Evolutionary conservation across 352 stramenopile genomes (phyloP).

Genomic region (Globisporangium cystogenes): DNA sequence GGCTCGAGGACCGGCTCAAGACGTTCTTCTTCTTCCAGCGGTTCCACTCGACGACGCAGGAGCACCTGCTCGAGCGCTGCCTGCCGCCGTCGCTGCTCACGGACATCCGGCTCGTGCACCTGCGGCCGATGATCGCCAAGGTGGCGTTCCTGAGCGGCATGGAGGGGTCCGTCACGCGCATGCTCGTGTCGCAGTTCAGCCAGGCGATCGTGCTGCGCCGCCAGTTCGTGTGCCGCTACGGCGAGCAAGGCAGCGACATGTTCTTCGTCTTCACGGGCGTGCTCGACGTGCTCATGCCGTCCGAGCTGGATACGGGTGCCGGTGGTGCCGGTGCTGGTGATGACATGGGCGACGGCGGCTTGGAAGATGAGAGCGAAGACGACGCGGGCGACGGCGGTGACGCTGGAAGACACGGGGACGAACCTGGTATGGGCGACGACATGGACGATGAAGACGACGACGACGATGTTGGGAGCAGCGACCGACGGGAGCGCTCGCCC

Average conservation of each 20-base stretch:
- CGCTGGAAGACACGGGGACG: too few relatives aligned
- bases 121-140: constrained; percentile 65
- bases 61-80: constrained; percentile 46
- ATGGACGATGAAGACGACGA: too few relatives aligned
- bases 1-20: constrained; percentile 49
- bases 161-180: constrained; percentile 44
- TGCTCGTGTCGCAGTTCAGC: constrained; percentile 52
- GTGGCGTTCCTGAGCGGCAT: constrained; percentile 53
- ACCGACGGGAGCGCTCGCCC: too few relatives aligned
- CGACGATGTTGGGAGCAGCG: too few relatives aligned
- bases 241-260: constrained; percentile 58
- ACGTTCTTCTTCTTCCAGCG: constrained; percentile 64
- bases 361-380: too few relatives aligned
- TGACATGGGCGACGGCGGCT: too few relatives aligned
- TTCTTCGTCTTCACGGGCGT: constrained; percentile 61
- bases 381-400: too few relatives aligned
- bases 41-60: constrained; percentile 63
- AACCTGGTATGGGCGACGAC: too few relatives aligned
- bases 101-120: constrained; percentile 58
- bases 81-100: constrained; percentile 49
- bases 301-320: too few relatives aligned
- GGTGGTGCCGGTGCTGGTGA: too few relatives aligned
- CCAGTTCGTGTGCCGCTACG: constrained; percentile 48
- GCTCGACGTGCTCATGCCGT: constrained; percentile 43
- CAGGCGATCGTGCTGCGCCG: constrained; percentile 50